A percentile compares a stretch with the other conserved stretches of the same genome.
Evolutionary conservation across 2,329 filamentous ascomycete species (phyloP).

Genomic region (Calonectria naviculata): DNA sequence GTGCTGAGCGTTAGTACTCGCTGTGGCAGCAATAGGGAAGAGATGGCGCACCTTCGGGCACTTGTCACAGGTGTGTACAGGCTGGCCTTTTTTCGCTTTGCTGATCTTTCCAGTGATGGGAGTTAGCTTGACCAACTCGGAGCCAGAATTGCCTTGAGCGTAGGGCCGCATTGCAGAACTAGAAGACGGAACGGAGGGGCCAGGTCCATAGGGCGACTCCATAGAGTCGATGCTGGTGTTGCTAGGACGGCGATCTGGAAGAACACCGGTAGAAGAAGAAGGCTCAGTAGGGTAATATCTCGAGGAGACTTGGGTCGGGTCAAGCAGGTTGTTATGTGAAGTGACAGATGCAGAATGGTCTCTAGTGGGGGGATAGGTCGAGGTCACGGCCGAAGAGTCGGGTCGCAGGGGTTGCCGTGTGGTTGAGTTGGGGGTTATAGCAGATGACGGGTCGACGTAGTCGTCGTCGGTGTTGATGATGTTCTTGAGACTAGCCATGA

Average conservation of each 20-base stretch:
- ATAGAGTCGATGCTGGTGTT: conserved; percentile 62
- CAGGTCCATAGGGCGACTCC: conserved; percentile 51
- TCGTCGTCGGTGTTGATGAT: conserved; percentile 69
- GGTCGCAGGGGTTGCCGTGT: conserved; percentile 45
- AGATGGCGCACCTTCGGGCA: conserved; percentile 60
- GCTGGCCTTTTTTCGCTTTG: conserved; percentile 69
- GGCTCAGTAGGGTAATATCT: conserved; percentile 39
- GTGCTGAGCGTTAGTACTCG: conserved; percentile 14
- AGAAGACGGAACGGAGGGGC: conserved; percentile 41
- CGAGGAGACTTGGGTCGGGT: conserved; percentile 44
- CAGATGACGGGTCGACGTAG: conserved; percentile 52
- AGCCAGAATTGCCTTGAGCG: conserved; percentile 43
- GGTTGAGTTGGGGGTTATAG: conserved; percentile 56
- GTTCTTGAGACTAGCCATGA: conserved; percentile 66
- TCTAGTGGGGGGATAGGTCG: conserved; percentile 53
- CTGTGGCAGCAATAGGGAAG: not conserved
- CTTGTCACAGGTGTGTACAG: conserved; percentile 65
- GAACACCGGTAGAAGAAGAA: conserved; percentile 42
- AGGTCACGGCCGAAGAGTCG: conserved; percentile 48
- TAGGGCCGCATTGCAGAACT: conserved; percentile 53
- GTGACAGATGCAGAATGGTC: conserved; percentile 44
- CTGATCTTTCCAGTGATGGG: conserved; percentile 68
- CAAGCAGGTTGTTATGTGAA: conserved; percentile 49
- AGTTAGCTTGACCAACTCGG: conserved; percentile 62
- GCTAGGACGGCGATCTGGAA: conserved; percentile 52